Percentiles rank a stretch among this genome's conserved stretches.
These are phyloP conservation scores for Teratosphaeria nubilosa DNA, from an alignment of 2,329 filamentous ascomycete genomes.

Conservation along the genomic window DNA sequence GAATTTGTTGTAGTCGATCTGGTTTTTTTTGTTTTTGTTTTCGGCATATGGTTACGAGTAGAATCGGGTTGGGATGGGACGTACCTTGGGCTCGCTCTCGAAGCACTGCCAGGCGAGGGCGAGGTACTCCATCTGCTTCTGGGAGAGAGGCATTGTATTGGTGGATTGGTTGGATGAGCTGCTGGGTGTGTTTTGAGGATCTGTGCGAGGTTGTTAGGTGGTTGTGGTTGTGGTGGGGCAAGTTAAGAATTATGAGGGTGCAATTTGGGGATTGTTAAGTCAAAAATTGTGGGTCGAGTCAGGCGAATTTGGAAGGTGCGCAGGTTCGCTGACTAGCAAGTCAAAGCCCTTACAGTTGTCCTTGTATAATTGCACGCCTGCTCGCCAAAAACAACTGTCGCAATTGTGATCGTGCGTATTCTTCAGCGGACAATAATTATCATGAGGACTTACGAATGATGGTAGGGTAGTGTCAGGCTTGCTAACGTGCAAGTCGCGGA, in stretches of 20 bases:
- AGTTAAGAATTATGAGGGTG: background rate
- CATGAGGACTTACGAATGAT: background rate
- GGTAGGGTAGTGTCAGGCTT: background rate
- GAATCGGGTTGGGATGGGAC: background rate
- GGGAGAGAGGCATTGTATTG: constrained; percentile 15
- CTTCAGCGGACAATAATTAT: background rate
- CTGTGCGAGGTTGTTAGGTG: background rate
- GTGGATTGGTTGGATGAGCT: background rate
- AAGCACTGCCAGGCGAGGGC: constrained; percentile 17
- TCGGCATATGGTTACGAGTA: background rate
- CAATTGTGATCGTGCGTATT: background rate
- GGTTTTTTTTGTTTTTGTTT: too few species aligned
- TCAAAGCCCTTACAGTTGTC: background rate
- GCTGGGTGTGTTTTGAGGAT: background rate
- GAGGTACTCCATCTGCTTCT: constrained; percentile 14
- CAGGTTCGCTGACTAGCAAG: background rate
- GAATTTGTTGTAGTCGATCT: constrained; percentile 27
- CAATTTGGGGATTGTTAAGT: background rate
- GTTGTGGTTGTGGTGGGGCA: background rate
- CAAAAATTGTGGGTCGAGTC: background rate
- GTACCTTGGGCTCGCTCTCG: constrained; percentile 20
- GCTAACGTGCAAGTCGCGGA: background rate
- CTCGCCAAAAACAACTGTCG: background rate
- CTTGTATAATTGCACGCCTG: background rate
- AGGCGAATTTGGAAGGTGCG: background rate